A percentile compares a stretch with the other conserved stretches of the same genome.
These are phyloP conservation scores for Calycina herbarum DNA, from an alignment of 2,329 filamentous ascomycete genomes.

Conservation along the genomic window DNA sequence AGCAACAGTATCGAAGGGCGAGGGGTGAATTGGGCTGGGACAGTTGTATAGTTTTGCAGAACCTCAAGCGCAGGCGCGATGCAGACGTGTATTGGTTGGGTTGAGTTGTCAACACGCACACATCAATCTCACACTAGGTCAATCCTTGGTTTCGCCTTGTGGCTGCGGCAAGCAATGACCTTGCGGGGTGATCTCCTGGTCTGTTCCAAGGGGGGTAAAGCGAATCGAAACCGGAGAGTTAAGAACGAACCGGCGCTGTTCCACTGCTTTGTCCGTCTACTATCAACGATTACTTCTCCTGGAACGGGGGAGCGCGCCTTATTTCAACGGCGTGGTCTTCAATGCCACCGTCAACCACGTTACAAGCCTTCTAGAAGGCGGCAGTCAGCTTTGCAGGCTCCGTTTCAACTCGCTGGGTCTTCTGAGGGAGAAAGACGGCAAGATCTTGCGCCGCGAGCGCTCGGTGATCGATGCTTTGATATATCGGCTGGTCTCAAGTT, in stretches of 20 bases:
- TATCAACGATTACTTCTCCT: conserved; percentile 6
- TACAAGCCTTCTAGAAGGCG: conserved; percentile 25
- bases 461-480: conserved; percentile 20
- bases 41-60: conserved; percentile 22
- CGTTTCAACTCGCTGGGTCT: conserved; percentile 14
- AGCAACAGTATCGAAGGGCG: conserved; percentile 59
- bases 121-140: conserved; percentile 29
- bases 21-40: conserved; percentile 47
- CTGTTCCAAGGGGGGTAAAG: conserved; percentile 27
- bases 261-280: conserved; percentile 16
- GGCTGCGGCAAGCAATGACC: conserved; percentile 30
- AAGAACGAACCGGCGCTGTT: conserved; percentile 7
- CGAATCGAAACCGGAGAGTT: conserved; percentile 4
- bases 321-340: conserved; percentile 18
- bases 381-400: not conserved
- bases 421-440: conserved; percentile 21
- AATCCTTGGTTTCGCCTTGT: conserved; percentile 31
- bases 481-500: conserved; percentile 10
- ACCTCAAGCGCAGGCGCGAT: conserved; percentile 23
- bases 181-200: conserved; percentile 28
- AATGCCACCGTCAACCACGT: conserved; percentile 14
- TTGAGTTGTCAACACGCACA: conserved; percentile 28
- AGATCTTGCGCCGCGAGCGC: conserved; percentile 22
- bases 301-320: conserved; percentile 11
- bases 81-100: conserved; percentile 26